A percentile compares a stretch with the other conserved stretches of the same genome.
Evolutionary conservation across 495 filamentous ascomycete genomes (phyloP).

Genomic region (Viridothelium virens): DNA sequence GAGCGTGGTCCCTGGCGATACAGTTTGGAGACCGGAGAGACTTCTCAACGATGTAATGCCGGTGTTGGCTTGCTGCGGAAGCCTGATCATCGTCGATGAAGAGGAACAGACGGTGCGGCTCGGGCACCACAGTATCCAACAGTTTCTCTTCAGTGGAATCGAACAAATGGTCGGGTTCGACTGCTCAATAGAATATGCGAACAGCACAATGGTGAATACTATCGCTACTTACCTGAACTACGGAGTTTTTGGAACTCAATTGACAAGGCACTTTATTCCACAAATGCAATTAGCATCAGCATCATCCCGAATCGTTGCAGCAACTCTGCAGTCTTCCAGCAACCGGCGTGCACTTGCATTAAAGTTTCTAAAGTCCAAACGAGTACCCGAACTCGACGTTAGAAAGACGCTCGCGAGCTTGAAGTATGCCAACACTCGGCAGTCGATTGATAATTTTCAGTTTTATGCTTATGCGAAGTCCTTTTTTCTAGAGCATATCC

Average conservation of each 20-base stretch:
- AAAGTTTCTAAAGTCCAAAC: neutral
- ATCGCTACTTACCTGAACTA: neutral
- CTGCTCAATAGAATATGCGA: neutral
- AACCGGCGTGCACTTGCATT: neutral
- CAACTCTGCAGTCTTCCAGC: neutral
- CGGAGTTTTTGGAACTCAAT: neutral
- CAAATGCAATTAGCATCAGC: neutral
- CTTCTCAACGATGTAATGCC: slow-evolving; percentile 36
- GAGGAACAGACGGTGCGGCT: slow-evolving; percentile 37
- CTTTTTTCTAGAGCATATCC: neutral
- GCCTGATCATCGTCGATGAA: slow-evolving; percentile 42
- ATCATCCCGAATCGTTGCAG: neutral
- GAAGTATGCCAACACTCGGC: neutral
- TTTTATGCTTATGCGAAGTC: neutral
- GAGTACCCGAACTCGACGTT: neutral
- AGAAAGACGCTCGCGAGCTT: neutral
- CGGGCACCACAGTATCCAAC: neutral
- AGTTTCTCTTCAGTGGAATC: neutral
- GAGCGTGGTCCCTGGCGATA: slow-evolving; percentile 35
- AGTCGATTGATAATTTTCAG: neutral
- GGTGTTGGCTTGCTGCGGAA: slow-evolving; percentile 36
- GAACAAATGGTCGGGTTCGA: neutral
- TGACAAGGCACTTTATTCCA: neutral
- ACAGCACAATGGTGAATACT: neutral
- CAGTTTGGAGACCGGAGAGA: slow-evolving; percentile 32